Percentiles rank a stretch among this genome's conserved stretches.
Evolutionary conservation across 169 alveolate genomes (phyloP).

Genomic region (Babesia ovis): DNA sequence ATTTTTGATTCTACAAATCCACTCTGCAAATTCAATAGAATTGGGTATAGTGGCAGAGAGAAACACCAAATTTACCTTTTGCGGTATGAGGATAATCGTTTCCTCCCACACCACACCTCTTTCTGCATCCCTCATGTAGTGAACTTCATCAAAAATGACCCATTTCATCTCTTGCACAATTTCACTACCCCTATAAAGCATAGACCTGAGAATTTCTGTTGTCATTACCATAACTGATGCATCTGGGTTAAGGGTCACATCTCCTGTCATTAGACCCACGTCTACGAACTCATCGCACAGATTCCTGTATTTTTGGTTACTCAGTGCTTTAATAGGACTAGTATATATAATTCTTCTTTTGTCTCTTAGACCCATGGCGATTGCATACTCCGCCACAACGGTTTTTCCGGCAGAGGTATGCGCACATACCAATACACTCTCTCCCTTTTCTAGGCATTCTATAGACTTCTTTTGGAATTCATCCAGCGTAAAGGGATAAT

Average conservation of each 20-base stretch:
- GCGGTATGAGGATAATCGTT: conserved; percentile 93
- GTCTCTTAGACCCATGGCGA: conserved; percentile 94
- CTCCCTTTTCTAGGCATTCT: conserved; percentile 92
- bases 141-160: conserved; percentile 98
- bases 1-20: conserved; percentile 96
- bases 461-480: conserved; percentile 94
- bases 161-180: conserved; percentile 85
- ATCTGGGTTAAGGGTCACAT: conserved; percentile 95
- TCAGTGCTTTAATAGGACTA: conserved; percentile 98
- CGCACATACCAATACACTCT: conserved; percentile 98
- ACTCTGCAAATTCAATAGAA: conserved; percentile 98
- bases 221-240: conserved; percentile 99
- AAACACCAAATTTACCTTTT: conserved; percentile 93
- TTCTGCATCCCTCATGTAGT: conserved; percentile 99
- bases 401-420: conserved; percentile 99
- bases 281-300: conserved; percentile 94
- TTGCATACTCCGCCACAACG: conserved; percentile 99
- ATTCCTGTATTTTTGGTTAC: conserved; percentile 98
- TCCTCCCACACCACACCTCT: conserved; percentile 99
- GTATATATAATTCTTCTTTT: conserved; percentile 97
- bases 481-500: conserved; percentile 92
- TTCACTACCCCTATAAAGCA: conserved; percentile 98
- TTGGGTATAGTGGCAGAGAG: conserved; percentile 99
- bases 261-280: conserved; percentile 99
- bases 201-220: conserved; percentile 96